Evolutionary conservation across 2,329 filamentous ascomycete genomes (phyloP), one percentile per base, ranked within the genome.

Genomic region (Zasmidium angulare): DNA sequence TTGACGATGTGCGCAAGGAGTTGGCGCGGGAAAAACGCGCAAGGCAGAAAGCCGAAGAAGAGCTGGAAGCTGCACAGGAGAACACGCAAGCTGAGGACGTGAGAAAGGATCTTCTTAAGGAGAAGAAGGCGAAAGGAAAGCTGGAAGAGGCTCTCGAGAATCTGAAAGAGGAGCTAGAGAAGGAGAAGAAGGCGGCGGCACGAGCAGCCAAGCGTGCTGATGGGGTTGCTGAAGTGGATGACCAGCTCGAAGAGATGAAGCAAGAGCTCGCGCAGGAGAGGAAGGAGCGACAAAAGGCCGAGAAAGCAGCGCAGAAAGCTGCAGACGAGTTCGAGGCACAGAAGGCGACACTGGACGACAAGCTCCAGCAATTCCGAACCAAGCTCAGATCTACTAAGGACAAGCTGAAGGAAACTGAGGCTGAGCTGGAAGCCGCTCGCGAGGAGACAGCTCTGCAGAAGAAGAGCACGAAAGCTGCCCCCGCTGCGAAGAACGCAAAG

Each of bases 351-450:
- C 79, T 92, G 0, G 88, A 93, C 63, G 86, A 87, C 63, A 89
- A 89, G 63, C 76, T 95, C 17, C 86, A 86, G 54, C 84, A 85
- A 20, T 82, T 90, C 70, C 86, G 86, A 69, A 82, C 82, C 56
- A 93, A 92, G 73, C 76, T 93, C 20, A 85, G 85, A 54, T 80
- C 84, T 10, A 83, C 85, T 0, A 91, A 91, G 62, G 85, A 89
- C 29, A 87, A 91, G 69, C 82, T 95, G 23, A 91, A 90, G 71
- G 84, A 88, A 69, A 80, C 80, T 40, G 82, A 86, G 63, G 75
- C 73, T 46, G 80, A 80, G 62, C 74, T 81, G 54, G 76, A 80
- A 49, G 73, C 76, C 22, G 72, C 73, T 10, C 77, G 81, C 56
- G 72, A 66, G 48, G 66, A 67, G 36, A 68, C 72, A 50, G 71